phyloP scores from a whole-genome alignment of 2,329 filamentous ascomycete genomes.

The Paradendryphiella salina region DNA sequence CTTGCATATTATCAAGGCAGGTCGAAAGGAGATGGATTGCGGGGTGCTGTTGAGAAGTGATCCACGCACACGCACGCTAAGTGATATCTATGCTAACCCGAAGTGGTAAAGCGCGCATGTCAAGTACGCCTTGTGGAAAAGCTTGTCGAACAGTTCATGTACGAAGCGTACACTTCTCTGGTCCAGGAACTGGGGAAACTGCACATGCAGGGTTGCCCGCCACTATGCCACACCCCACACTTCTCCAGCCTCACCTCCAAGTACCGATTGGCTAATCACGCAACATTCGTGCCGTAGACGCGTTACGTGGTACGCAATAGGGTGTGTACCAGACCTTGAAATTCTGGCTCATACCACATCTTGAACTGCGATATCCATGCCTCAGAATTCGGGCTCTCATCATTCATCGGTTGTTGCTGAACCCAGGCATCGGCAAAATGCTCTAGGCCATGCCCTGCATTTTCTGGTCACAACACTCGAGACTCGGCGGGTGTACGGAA shows the following conservation, averaged over 20 bases:
- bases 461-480: too few species aligned
- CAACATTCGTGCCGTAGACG: neutral
- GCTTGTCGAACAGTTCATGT: neutral
- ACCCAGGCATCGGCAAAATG: too few species aligned
- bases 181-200: neutral
- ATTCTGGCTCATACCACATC: too few species aligned
- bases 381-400: neutral
- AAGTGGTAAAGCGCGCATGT: constrained; percentile 13
- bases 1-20: neutral
- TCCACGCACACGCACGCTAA: constrained; percentile 2
- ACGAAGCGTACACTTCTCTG: neutral
- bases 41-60: constrained; percentile 1
- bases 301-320: neutral
- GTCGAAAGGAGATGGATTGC: neutral
- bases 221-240: too few species aligned
- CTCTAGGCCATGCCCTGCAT: too few species aligned
- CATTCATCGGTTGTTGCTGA: neutral
- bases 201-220: neutral
- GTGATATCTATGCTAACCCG: neutral
- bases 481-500: too few species aligned
- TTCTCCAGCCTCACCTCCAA: too few species aligned
- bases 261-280: too few species aligned
- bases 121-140: constrained; percentile 14
- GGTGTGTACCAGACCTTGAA: neutral
- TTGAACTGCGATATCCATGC: neutral